Evolutionary conservation across 257 asterid genomes (phyloP), one percentile per base, ranked within the genome.

Genomic region (Forsythia suspensa): DNA sequence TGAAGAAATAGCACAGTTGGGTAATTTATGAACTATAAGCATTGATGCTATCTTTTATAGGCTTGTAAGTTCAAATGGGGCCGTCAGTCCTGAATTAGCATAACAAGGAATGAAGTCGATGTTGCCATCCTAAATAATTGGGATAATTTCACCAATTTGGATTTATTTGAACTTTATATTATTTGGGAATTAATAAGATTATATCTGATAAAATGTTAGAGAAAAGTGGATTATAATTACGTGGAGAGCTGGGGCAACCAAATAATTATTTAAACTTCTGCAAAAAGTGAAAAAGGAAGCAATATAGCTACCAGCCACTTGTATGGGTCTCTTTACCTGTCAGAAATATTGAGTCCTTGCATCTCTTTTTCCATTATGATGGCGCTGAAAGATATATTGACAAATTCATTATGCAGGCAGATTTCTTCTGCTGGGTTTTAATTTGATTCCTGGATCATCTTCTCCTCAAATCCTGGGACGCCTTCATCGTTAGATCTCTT

Each of bases 321-420:
- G 24, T 55, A n/a, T 18, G 29, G 63, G 1, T 55, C 29, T 55
- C 65, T 18, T 55, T 55, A 5, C 8, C 16, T 55, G 65, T 55
- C 24, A 55, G 65, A 55, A 55, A 55, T 55, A 55, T 55, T n/a
- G 65, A 55, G 65, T 55, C 8, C 10, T 55, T 55, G 65, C 4
- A 48, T 66, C 0, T 71, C 69, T 51, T 44, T 43, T 55, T 65
- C 77, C 29, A 46, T 79, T 36, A 68, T 46, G 73, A 43, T 82
- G 68, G 44, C 72, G 72, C 42, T 75, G 63, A 73, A 77, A 12
- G 11, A 18, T 43, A 48, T 55, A 71, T 81, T 1, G 59, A 76
- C 43, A 42, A 68, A 67, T 77, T 55, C 24, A 55, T 38, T 57
- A 78, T 84, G 87, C 90, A 91, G 94, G 89, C 46, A 69, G 73